A percentile compares a stretch with the other conserved stretches of the same genome.
These are phyloP conservation scores for Lactuca saligna DNA, from an alignment of 129 eudicot species.

Conservation along the genomic window DNA sequence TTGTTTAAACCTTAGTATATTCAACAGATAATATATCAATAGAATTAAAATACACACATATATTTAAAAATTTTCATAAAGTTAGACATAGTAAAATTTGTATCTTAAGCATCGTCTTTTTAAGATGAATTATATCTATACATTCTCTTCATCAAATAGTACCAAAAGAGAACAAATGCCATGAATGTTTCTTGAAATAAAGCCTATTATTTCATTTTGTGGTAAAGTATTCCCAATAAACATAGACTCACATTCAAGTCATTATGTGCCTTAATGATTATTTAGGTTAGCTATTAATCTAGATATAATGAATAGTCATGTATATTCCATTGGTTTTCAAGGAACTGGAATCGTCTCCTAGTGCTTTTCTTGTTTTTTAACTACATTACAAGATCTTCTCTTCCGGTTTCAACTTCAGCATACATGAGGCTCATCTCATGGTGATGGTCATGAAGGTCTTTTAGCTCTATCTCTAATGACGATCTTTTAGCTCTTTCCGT, in stretches of 20 bases:
- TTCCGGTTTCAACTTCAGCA: constrained; percentile 87
- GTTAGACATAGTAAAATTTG: neutral
- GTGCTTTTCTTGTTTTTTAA: constrained; percentile 54
- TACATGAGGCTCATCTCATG: constrained; percentile 90
- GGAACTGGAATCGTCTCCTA: constrained; percentile 51
- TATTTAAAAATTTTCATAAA: no score
- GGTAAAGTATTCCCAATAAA: constrained; percentile 9
- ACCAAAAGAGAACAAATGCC: constrained; percentile 17
- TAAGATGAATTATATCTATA: constrained; percentile 12
- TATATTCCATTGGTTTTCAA: constrained; percentile 29
- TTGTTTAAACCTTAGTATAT: no score
- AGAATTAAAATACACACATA: no score
- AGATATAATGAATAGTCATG: neutral
- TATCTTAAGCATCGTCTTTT: constrained; percentile 16
- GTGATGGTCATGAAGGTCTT: constrained; percentile 84
- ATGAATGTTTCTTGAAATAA: neutral
- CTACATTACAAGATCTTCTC: constrained; percentile 96
- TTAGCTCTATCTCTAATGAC: constrained; percentile 66
- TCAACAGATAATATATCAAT: no score
- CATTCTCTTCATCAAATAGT: constrained; percentile 11
- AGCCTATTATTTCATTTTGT: constrained; percentile 18
- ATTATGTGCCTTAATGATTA: neutral
- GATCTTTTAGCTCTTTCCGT: no score
- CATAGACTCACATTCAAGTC: constrained; percentile 9
- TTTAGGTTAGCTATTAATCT: no score